These are phyloP conservation scores for Citrullus mucosospermus DNA, from an alignment of 306 rosid genomes.

Conservation along the genomic window DNA sequence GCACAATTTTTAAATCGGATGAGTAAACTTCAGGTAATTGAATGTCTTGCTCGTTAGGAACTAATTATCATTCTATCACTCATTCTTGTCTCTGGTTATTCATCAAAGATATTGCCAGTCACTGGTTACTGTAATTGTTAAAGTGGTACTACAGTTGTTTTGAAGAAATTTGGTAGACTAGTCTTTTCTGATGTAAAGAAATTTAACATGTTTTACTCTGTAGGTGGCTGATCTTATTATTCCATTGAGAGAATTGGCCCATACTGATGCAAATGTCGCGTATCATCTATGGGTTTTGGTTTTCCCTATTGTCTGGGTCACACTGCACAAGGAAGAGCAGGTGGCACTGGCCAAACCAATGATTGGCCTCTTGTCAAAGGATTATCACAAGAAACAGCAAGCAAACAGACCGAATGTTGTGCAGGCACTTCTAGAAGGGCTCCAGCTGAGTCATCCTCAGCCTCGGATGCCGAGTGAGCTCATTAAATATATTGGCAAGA, in stretches of 20 bases:
- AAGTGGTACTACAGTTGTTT: neutral
- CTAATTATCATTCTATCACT: neutral
- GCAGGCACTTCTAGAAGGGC: constrained; percentile 98
- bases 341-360: constrained; percentile 88
- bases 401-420: constrained; percentile 92
- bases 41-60: neutral
- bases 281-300: constrained; percentile 99
- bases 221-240: constrained; percentile 86
- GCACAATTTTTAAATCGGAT: constrained; percentile 68
- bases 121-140: neutral
- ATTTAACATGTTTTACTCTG: neutral
- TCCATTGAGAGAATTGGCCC: constrained; percentile 94
- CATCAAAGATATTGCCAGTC: neutral
- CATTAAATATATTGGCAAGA: constrained; percentile 91
- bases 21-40: constrained; percentile 90
- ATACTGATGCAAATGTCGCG: constrained; percentile 93
- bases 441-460: constrained; percentile 98
- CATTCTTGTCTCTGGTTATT: constrained; percentile 1
- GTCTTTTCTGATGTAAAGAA: neutral
- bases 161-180: neutral
- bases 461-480: constrained; percentile 99
- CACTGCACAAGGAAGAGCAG: constrained; percentile 91
- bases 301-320: constrained; percentile 97
- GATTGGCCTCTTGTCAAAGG: constrained; percentile 88
- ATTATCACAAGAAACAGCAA: constrained; percentile 92